These are phyloP conservation scores for Pelargonium fulgidum DNA, from an alignment of 441 rosid genomes.

Conservation along the genomic window DNA sequence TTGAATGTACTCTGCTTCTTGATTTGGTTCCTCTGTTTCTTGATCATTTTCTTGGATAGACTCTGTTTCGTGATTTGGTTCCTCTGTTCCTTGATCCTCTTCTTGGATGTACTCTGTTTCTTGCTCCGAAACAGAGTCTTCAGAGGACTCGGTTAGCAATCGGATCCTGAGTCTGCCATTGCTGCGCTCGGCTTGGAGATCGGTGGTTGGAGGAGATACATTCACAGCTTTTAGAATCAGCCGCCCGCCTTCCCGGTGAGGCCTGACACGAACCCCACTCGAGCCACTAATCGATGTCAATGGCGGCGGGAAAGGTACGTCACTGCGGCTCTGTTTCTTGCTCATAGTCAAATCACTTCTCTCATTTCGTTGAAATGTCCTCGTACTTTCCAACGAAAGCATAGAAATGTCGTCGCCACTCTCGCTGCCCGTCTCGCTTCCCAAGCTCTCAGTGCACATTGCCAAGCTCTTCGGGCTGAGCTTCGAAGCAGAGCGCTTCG, in stretches of 20 bases:
- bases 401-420: conserved; percentile 10
- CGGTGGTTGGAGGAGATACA: conserved; percentile 18
- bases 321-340: conserved; percentile 22
- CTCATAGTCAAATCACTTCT: not conserved
- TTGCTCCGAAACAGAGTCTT: conserved; percentile 5
- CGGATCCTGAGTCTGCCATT: conserved; percentile 51
- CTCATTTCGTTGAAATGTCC: conserved; percentile 10
- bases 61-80: conserved; percentile 14
- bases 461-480: conserved; percentile 20
- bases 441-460: conserved; percentile 23
- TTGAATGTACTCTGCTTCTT: not conserved
- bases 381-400: conserved; percentile 14
- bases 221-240: conserved; percentile 45
- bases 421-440: conserved; percentile 19
- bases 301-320: conserved; percentile 53
- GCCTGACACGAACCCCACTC: conserved; percentile 32
- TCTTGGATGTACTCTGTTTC: not conserved
- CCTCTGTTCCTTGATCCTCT: conserved; percentile 7
- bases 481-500: not conserved
- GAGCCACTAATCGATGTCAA: conserved; percentile 40
- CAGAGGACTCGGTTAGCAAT: conserved; percentile 10
- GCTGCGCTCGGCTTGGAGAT: conserved; percentile 45
- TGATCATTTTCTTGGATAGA: too few relatives aligned
- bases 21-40: conserved; percentile 17
- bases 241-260: conserved; percentile 51